Base-by-base conservation (phyloP, 306 rosid genomes). In the Ormosia emarginata region DNA sequence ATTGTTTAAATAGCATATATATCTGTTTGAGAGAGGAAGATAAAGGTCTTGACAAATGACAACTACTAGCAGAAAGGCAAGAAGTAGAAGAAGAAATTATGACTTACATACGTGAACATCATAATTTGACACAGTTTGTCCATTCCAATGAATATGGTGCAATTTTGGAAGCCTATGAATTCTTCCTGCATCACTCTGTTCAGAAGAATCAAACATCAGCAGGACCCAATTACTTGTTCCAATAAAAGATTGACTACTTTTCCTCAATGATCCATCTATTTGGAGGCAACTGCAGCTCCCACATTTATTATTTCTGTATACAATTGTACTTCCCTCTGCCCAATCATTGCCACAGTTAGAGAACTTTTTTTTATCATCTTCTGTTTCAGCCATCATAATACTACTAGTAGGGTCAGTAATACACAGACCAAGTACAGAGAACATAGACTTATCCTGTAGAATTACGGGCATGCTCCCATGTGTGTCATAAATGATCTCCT, bases 61-160 rank as follows among this genome's bases (percentile, higher is more conserved):
- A 68, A 67, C 59, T 52, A 64, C 74, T 81, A 71, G 74, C 55
- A 59, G 43, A 78, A 79, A 78, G 43, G 68, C 79, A 59, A 78
- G 34, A 69, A 65, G 85, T 78, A 53, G 58, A 74, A 53, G 61
- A 84, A 86, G 87, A 77, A 86, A 83, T 71, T 81, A 84, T 81
- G 92, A 92, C 95, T 91, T 95, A 91, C 97, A 93, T 95, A 95
- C 99, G 96, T 95, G 97, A 85, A 93, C 92, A 90, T 95, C 91
- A 84, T 85, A 90, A 71, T 73, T 82, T 80, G 89, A 87, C 77
- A 86, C 76, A 83, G 79, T 67, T 74, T 77, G 71, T 70, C 94
- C 99, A 85, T 90, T 87, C 98, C 94, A 95, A 59, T 85, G 94
- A 81, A 95, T 77, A 83, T 93, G 94, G 79, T 90, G 92, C 91